Base-by-base conservation (phyloP, 2,329 filamentous ascomycete genomes). In the Leptoxyphium fumago region DNA sequence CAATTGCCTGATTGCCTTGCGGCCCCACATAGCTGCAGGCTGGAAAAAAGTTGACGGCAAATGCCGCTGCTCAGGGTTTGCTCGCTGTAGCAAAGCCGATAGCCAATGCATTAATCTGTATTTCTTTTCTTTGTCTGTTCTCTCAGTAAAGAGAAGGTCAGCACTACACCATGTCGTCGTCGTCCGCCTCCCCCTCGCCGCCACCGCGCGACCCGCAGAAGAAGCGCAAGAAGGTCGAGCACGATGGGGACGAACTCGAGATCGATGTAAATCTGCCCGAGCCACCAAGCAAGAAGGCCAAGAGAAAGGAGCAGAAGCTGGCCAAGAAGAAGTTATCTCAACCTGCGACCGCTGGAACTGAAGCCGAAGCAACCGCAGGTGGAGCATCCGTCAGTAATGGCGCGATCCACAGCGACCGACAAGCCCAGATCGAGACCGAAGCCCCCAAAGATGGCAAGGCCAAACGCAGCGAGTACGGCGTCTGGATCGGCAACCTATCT, bases 401-500 rank as follows among this genome's bases (percentile, higher is more conserved):
- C 28, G 40, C 49, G 4, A 26, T 26, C 21, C 32, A 36, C 32
- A 36, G 15, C 11, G 32, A 36, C 3, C 11, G 32, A 15, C 32
- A 13, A 11, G 13, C 38, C 6, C 14, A 40, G 14, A 13, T 28
- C 11, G 21, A 17, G 13, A 13, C 47, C 53, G 8, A 48, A 52
- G 42, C 42, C 43, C 38, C 46, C 13, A 45, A 47, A 17, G 32
- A 36, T 15, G 32, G 32, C 13, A 36, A 36, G 32, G 32, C 65
- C 44, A 66, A 70, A 53, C 80, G 85, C 47, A 91, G 86, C 9
- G 78, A 84, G 14, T 79, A 86, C 63, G 85, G 87, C 49, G 77
- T 98, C 52, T 98, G 91, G 91, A 84, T 98, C 54, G 91, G 93
- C 55, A 98, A 98, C 64, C 67, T 98, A 49, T 77, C 83, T n/a